phyloP scores from a whole-genome alignment of 2,329 filamentous ascomycete genomes.

The Allantophomopsis cytisporea region DNA sequence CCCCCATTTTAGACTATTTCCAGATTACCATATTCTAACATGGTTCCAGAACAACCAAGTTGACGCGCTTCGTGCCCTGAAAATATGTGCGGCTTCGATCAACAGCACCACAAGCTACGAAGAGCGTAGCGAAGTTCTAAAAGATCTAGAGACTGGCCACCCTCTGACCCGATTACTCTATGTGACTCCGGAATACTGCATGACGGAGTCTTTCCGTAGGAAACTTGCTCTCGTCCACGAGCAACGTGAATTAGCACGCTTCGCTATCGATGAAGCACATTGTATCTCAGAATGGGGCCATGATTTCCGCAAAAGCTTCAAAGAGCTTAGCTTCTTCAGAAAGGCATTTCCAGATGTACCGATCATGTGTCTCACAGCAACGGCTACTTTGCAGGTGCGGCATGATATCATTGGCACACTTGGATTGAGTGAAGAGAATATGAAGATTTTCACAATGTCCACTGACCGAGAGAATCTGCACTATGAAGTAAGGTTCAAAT shows the following conservation, averaged over 20 bases:
- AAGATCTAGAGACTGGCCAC: slow-evolving; percentile 78
- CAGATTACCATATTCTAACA: slow-evolving; percentile 1
- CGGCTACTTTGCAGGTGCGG: slow-evolving; percentile 69
- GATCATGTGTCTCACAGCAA: slow-evolving; percentile 86
- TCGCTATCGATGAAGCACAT: slow-evolving; percentile 90
- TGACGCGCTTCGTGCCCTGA: slow-evolving; percentile 57
- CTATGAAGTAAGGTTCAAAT: slow-evolving; percentile 77
- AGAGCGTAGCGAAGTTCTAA: slow-evolving; percentile 56
- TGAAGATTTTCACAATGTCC: slow-evolving; percentile 70
- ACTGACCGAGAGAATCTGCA: slow-evolving; percentile 78
- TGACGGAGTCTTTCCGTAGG: slow-evolving; percentile 62
- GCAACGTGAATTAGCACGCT: slow-evolving; percentile 73
- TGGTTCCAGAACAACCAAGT: slow-evolving; percentile 73
- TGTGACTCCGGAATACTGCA: slow-evolving; percentile 84
- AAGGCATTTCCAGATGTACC: slow-evolving; percentile 71
- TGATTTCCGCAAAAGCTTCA: slow-evolving; percentile 90
- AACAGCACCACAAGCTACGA: slow-evolving; percentile 64
- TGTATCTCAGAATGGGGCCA: slow-evolving; percentile 98
- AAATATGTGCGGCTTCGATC: slow-evolving; percentile 71
- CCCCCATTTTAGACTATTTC: background rate
- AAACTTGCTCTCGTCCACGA: slow-evolving; percentile 60
- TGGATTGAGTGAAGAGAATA: slow-evolving; percentile 45
- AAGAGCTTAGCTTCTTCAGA: slow-evolving; percentile 76
- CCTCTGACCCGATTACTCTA: slow-evolving; percentile 76
- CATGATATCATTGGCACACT: slow-evolving; percentile 72